Evolutionary conservation across 2,329 filamentous ascomycete genomes (phyloP).

Genomic region (Diaporthe aspalathi): DNA sequence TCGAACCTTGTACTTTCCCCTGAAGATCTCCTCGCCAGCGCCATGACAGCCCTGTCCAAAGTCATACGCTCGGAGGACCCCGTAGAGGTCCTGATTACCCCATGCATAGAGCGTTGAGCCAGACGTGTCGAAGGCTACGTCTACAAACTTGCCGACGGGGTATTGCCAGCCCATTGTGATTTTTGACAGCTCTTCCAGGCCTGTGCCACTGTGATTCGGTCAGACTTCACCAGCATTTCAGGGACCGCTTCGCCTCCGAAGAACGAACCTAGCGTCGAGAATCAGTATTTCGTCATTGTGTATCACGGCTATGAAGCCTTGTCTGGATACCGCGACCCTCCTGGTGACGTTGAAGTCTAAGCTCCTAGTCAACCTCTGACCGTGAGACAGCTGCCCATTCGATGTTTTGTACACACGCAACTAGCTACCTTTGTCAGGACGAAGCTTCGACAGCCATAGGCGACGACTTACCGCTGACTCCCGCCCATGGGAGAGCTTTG

Average conservation of each 20-base stretch:
- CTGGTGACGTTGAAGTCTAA: slow-evolving; percentile 16
- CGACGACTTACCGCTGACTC: neutral
- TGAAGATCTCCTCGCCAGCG: neutral
- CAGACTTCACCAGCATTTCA: neutral
- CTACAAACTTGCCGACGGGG: slow-evolving; percentile 24
- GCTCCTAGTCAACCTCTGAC: neutral
- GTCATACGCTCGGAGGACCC: slow-evolving; percentile 10
- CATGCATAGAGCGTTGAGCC: slow-evolving; percentile 29
- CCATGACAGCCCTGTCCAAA: neutral
- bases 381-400: neutral
- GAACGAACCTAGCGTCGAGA: slow-evolving; percentile 22
- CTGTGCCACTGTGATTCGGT: neutral
- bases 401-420: slow-evolving; percentile 22
- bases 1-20: slow-evolving; percentile 24
- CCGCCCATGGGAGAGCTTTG: neutral
- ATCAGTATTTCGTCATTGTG: slow-evolving; percentile 21
- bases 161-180: neutral
- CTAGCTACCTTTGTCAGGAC: neutral
- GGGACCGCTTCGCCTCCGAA: accelerated
- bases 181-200: neutral
- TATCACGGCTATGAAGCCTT: slow-evolving; percentile 24
- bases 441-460: neutral
- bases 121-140: slow-evolving; percentile 14
- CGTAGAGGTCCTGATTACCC: slow-evolving; percentile 12
- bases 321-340: slow-evolving; percentile 27